These are phyloP conservation scores for Hemisphaericaspora nanyangensis DNA, from an alignment of 805 yeast genomes.

Conservation along the genomic window DNA sequence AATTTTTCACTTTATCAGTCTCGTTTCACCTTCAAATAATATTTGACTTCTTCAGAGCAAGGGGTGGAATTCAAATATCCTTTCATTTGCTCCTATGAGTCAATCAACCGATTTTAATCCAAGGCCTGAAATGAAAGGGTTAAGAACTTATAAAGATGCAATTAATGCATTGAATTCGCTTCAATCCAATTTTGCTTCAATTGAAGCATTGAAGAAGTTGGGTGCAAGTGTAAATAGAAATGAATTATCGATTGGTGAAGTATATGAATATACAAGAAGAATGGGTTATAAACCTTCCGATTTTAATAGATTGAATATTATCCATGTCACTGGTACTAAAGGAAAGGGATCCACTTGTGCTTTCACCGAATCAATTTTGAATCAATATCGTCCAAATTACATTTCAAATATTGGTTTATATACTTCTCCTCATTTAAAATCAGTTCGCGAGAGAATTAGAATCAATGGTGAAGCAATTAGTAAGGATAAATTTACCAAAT, in stretches of 20 bases:
- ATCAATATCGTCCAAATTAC: slow-evolving; percentile 45
- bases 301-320: slow-evolving; percentile 68
- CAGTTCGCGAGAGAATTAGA: slow-evolving; percentile 88
- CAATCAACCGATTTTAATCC: not conserved
- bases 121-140: slow-evolving; percentile 3
- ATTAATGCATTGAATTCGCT: slow-evolving; percentile 76
- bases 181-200: slow-evolving; percentile 87
- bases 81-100: not conserved
- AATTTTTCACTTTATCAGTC: not conserved
- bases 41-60: not conserved
- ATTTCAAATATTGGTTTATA: slow-evolving; percentile 80
- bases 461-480: slow-evolving; percentile 83
- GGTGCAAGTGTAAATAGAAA: slow-evolving; percentile 57
- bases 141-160: slow-evolving; percentile 58
- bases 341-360: slow-evolving; percentile 99
- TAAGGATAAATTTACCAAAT: slow-evolving; percentile 76
- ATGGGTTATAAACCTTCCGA: slow-evolving; percentile 51
- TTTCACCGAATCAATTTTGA: slow-evolving; percentile 75
- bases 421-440: slow-evolving; percentile 92
- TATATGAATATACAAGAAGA: slow-evolving; percentile 45
- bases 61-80: too few species aligned
- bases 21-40: not conserved
- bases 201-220: slow-evolving; percentile 74
- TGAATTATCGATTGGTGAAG: slow-evolving; percentile 75
- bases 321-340: slow-evolving; percentile 96